These are phyloP conservation scores for Massarina eburnea DNA, from an alignment of 2,329 filamentous ascomycete species.

Conservation along the genomic window DNA sequence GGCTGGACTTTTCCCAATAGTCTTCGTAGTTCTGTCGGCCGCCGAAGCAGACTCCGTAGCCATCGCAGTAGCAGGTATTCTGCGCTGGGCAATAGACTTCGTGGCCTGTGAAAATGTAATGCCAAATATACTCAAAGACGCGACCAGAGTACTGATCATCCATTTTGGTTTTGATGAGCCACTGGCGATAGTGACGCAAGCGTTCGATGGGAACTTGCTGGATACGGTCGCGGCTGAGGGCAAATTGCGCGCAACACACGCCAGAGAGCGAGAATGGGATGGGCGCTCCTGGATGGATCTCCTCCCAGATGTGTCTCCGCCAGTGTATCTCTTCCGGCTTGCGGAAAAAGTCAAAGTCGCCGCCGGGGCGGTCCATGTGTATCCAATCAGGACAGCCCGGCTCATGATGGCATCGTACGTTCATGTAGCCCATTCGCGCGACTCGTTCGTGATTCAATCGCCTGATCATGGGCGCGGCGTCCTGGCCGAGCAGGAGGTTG, in stretches of 20 bases:
- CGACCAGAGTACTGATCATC: slow-evolving; percentile 43
- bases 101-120: slow-evolving; percentile 45
- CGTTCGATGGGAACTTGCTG: slow-evolving; percentile 53
- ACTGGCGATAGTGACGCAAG: slow-evolving; percentile 56
- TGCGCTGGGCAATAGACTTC: slow-evolving; percentile 43
- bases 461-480: slow-evolving; percentile 54
- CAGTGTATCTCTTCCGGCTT: slow-evolving; percentile 45
- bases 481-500: slow-evolving; percentile 54
- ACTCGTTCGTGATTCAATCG: slow-evolving; percentile 56
- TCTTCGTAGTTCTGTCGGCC: slow-evolving; percentile 51
- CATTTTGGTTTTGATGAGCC: slow-evolving; percentile 48
- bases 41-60: slow-evolving; percentile 65
- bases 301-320: slow-evolving; percentile 41
- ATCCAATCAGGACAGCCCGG: slow-evolving; percentile 63
- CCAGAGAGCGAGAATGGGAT: slow-evolving; percentile 41
- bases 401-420: slow-evolving; percentile 60
- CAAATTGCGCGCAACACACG: slow-evolving; percentile 61
- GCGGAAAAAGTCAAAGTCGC: slow-evolving; percentile 42
- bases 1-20: slow-evolving; percentile 51
- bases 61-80: slow-evolving; percentile 61
- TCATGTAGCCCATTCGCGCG: slow-evolving; percentile 59
- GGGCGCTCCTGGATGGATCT: slow-evolving; percentile 45
- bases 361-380: slow-evolving; percentile 47
- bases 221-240: slow-evolving; percentile 52
- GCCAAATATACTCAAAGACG: slow-evolving; percentile 45